Conservation (phyloP, 139 green algal species). For the Yamagishiella unicocca region DNA sequence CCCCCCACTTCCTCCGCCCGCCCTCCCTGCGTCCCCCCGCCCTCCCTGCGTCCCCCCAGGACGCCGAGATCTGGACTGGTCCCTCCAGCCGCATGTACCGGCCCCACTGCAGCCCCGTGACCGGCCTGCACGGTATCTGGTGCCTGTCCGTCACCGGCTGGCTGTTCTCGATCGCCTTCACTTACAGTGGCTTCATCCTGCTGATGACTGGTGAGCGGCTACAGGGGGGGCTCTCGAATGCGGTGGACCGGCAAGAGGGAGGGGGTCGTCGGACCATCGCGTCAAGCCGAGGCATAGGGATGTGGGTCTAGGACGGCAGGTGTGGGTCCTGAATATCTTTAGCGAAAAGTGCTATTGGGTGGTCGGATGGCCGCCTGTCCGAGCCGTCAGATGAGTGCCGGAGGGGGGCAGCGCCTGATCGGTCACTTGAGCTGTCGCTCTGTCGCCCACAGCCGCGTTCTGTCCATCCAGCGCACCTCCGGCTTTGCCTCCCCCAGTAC, state of each 20-base stretch:
- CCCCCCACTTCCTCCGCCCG: too few species aligned
- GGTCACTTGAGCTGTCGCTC: too few species aligned
- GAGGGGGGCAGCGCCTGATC: too few species aligned
- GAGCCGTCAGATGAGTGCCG: too few species aligned
- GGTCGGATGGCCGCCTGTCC: too few species aligned
- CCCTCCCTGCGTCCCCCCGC: not conserved
- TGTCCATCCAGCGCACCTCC: too few species aligned
- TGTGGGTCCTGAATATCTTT: too few species aligned
- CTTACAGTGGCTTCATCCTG: conserved; percentile 72
- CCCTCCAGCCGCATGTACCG: conserved; percentile 70
- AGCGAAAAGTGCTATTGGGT: too few species aligned
- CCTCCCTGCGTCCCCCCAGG: not conserved
- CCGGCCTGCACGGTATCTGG: conserved; percentile 52
- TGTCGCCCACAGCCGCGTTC: too few species aligned
- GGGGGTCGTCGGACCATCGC: too few species aligned
- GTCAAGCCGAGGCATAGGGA: too few species aligned
- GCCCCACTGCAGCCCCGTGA: conserved; percentile 53
- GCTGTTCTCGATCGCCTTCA: conserved; percentile 73
- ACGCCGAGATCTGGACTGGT: conserved; percentile 63
- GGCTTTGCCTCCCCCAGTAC: not conserved
- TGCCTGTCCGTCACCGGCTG: conserved; percentile 67
- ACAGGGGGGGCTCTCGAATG: not conserved
- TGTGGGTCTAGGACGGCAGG: not conserved
- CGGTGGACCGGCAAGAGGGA: not conserved
- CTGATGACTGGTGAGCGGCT: conserved; percentile 61